phyloP scores from a whole-genome alignment of 2,329 filamentous ascomycete species.

The Diplodia intermedia region DNA sequence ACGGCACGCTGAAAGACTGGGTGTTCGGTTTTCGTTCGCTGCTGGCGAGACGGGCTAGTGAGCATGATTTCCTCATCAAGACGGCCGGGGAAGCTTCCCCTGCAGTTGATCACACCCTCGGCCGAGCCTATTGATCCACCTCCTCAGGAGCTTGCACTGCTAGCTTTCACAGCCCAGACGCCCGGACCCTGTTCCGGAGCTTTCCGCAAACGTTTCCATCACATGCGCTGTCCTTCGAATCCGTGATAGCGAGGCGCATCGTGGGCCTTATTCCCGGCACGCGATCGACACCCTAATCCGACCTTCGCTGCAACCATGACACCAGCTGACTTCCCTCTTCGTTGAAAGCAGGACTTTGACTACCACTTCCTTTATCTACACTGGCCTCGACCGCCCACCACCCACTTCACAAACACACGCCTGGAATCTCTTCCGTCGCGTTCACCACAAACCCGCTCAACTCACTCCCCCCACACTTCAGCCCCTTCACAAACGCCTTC shows the following conservation, averaged over 20 bases:
- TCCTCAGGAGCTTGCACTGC: not conserved
- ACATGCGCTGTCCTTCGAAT: not conserved
- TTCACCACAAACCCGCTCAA: slow-evolving; percentile 52
- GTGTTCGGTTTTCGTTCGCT: slow-evolving; percentile 5
- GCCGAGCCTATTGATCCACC: not conserved
- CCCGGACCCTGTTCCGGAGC: not conserved
- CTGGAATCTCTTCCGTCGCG: slow-evolving; percentile 41
- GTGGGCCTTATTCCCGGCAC: not conserved
- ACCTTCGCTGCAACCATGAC: slow-evolving; percentile 2
- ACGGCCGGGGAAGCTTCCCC: not conserved
- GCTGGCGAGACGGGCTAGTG: not conserved
- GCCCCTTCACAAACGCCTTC: slow-evolving; percentile 65
- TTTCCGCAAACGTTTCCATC: not conserved
- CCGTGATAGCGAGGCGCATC: not conserved
- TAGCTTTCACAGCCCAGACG: not conserved
- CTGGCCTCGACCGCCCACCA: not conserved
- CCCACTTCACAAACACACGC: slow-evolving; percentile 40
- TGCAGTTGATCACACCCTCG: not conserved
- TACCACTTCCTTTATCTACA: not conserved
- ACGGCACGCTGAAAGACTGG: no score
- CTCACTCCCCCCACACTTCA: slow-evolving; percentile 57
- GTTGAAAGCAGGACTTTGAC: not conserved
- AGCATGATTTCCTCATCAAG: not conserved
- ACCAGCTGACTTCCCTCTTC: not conserved
- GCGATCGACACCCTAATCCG: not conserved